Conservation (phyloP, 140 eudicot genomes). For the Erigeron philadelphicus region DNA sequence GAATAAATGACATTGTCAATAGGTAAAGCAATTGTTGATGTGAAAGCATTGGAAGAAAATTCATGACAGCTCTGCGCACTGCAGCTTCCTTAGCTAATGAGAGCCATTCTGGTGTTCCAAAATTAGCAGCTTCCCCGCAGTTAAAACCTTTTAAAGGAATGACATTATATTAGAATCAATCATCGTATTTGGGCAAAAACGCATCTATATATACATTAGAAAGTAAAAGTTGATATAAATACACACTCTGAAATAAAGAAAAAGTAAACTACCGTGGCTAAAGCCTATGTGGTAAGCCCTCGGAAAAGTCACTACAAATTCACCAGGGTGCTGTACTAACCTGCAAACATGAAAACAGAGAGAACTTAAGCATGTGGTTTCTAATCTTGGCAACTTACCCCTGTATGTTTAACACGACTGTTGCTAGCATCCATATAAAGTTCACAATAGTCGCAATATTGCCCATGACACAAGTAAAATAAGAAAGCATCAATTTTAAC, state of each 20-base stretch:
- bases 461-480: not conserved
- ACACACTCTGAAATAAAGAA: conserved; percentile 13
- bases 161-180: conserved; percentile 15
- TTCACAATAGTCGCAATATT: not conserved
- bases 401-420: conserved; percentile 1
- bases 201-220: not conserved
- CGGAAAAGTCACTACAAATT: conserved; percentile 94
- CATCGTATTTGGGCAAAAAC: conserved; percentile 3
- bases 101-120: conserved; percentile 90
- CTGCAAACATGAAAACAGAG: conserved; percentile 31
- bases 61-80: conserved; percentile 95
- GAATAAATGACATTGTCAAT: conserved; percentile 88
- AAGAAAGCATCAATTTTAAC: conserved; percentile 8
- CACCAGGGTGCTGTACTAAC: conserved; percentile 96
- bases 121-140: conserved; percentile 99
- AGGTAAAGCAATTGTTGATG: conserved; percentile 89
- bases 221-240: conserved; percentile 21
- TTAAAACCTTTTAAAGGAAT: conserved; percentile 56
- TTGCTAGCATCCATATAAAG: not conserved
- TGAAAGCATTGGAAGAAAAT: conserved; percentile 97
- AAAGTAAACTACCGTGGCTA: conserved; percentile 77
- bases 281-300: conserved; percentile 98
- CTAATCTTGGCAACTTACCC: conserved; percentile 12
- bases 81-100: conserved; percentile 95
- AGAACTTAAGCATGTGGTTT: not conserved